Base-by-base conservation (phyloP, 805 yeast species). In the Candida methanosorbosa region DNA sequence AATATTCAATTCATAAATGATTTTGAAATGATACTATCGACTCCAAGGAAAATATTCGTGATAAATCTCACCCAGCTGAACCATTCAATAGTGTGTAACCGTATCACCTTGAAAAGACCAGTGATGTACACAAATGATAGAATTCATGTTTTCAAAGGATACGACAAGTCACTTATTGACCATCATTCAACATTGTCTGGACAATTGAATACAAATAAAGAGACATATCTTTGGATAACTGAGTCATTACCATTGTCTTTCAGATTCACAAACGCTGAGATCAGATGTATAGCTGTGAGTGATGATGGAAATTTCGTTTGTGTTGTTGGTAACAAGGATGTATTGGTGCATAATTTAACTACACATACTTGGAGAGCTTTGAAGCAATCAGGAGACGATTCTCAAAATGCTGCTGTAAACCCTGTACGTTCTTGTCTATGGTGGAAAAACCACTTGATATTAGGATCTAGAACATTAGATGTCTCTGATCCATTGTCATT, bases 271-370 rank as follows among this genome's bases (percentile, higher is more conserved):
- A 69, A 69, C 45, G 53, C 63, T 55, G 67, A 66, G 4, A 57
- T 73, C 2, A 46, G 60, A 13, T 57, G 62, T 24, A 57, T 64
- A 3, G 49, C 66, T n/a, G 54, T 62, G 15, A 65, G 71, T 33
- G 59, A 60, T 18, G 74, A 70, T 41, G 78, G 78, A 9, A 49
- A 64, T 32, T 59, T 57, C 39, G 55, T 70, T 14, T 75, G 77
- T 17, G 54, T 72, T 14, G 67, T 75, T 5, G 79, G 78, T 0
- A 53, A 60, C 17, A 47, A 52, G 18, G 76, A 75, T 17, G 59
- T 72, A 13, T 50, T 67, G 18, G 57, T 69, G 30, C 69, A 65
- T 43, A 56, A 63, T 32, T 35, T 59, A 11, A 39, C 51, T 24
- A 52, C 63, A 1, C 61, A 66, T n/a, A 56, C 57, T 24, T 72